A percentile compares a stretch with the other conserved stretches of the same genome.
Evolutionary conservation across 768 basidiomycete species (phyloP).

Genomic region (Leccinellum rugosiceps): DNA sequence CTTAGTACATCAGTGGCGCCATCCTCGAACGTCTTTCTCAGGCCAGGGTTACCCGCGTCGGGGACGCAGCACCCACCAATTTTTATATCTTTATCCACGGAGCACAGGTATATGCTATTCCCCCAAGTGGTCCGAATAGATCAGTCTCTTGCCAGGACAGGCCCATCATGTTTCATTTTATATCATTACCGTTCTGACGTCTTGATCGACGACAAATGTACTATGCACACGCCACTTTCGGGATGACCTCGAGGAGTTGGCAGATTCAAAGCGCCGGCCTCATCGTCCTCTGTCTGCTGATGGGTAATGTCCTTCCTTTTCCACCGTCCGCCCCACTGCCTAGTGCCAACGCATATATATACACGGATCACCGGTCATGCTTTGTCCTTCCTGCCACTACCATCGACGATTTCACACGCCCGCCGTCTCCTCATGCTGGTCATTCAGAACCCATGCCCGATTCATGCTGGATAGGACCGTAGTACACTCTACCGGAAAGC

Average conservation of each 20-base stretch:
- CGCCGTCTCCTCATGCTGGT: neutral
- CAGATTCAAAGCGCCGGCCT: neutral
- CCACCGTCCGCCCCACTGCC: neutral
- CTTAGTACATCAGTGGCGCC: neutral
- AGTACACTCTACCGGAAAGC: conserved; percentile 43
- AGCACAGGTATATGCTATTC: neutral
- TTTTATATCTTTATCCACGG: neutral
- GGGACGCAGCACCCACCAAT: neutral
- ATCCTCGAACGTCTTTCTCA: neutral
- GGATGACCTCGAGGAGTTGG: neutral
- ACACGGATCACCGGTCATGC: neutral
- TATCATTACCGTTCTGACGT: neutral
- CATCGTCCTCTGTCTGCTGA: neutral
- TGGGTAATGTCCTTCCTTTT: neutral
- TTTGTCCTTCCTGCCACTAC: neutral
- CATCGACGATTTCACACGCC: neutral
- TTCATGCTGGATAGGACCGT: conserved; percentile 37
- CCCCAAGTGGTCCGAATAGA: neutral
- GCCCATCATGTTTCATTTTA: neutral
- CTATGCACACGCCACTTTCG: neutral
- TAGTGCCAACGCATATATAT: neutral
- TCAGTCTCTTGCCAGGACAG: neutral
- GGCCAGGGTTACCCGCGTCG: neutral
- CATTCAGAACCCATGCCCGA: conserved; percentile 9
- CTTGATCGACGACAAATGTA: neutral